Evolutionary conservation across 176 grass and related monocot species (phyloP).

Genomic region (Carex myosuroides): DNA sequence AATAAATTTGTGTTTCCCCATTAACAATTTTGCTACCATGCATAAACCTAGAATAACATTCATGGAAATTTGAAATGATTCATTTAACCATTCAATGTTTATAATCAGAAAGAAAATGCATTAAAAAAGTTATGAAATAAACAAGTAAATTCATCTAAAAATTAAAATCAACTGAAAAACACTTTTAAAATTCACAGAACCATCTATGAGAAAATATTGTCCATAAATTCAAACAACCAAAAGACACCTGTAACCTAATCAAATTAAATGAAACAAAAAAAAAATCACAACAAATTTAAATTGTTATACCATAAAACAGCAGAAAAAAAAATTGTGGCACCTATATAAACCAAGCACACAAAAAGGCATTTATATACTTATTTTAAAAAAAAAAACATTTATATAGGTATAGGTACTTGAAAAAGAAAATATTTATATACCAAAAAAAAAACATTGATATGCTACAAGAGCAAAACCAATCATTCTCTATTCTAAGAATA

Average conservation of each 20-base stretch:
- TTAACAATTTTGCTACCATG: neutral
- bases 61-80: neutral
- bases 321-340: neutral
- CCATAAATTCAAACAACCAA: neutral
- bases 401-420: neutral
- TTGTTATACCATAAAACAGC: neutral
- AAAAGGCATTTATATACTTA: neutral
- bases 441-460: neutral
- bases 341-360: neutral
- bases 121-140: neutral
- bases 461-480: neutral
- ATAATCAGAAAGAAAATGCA: neutral
- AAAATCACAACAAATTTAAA: neutral
- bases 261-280: neutral
- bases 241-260: neutral
- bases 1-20: neutral
- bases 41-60: neutral
- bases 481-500: neutral
- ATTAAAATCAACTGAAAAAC: neutral
- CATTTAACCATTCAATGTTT: neutral
- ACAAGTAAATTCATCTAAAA: neutral
- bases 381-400: neutral
- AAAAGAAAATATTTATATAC: too few relatives aligned
- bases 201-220: neutral
- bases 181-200: neutral